These are phyloP conservation scores for Thraustochytrium sp. DNA, from an alignment of 352 stramenopile species.

Conservation along the genomic window DNA sequence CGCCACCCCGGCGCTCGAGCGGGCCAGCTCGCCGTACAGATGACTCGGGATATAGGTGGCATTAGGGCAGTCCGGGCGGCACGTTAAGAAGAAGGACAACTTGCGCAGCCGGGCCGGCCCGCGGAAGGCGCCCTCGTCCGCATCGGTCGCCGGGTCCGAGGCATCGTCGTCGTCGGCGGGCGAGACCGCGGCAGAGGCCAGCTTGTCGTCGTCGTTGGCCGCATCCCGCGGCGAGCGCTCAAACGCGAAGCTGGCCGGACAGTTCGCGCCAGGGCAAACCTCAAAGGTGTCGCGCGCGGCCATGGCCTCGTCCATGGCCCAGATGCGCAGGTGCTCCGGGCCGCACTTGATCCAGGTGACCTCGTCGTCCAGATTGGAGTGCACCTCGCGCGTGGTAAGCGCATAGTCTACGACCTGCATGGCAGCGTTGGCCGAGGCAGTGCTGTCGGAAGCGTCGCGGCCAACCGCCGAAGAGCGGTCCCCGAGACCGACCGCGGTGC, in stretches of 20 bases:
- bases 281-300: background rate
- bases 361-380: background rate
- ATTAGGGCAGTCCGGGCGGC: slow-evolving; percentile 27
- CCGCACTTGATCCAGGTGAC: slow-evolving; percentile 22
- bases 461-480: background rate
- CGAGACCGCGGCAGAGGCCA: background rate
- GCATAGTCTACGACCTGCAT: no score
- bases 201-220: background rate
- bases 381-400: background rate
- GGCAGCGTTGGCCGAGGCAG: no score
- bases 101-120: background rate
- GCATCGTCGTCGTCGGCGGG: background rate
- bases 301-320: background rate
- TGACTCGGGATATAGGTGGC: slow-evolving; percentile 30
- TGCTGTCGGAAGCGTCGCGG: no score
- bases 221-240: background rate
- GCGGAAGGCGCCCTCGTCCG: background rate
- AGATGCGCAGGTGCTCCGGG: background rate
- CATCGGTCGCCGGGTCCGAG: background rate
- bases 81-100: slow-evolving; percentile 12
- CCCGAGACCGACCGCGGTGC: background rate
- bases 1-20: background rate
- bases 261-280: background rate
- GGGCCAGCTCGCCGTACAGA: slow-evolving; percentile 11
- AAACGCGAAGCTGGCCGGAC: background rate